Evolutionary conservation across 805 yeast genomes (phyloP).

Genomic region (Candida corydali): DNA sequence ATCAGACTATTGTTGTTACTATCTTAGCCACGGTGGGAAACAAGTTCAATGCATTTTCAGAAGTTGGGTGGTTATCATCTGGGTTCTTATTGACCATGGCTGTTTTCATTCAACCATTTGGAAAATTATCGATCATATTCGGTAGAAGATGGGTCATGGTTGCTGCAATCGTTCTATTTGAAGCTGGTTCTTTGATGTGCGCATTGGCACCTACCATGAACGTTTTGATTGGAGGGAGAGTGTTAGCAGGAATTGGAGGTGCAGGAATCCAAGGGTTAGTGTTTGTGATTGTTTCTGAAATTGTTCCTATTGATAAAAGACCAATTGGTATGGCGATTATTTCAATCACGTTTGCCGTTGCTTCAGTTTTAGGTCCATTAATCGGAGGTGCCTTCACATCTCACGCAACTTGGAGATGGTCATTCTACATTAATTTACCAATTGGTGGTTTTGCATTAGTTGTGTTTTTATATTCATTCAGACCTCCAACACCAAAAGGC

Average conservation of each 20-base stretch:
- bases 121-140: constrained; percentile 31
- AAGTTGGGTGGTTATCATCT: constrained; percentile 36
- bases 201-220: constrained; percentile 34
- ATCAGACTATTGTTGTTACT: constrained; percentile 36
- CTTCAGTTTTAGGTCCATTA: constrained; percentile 52
- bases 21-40: constrained; percentile 32
- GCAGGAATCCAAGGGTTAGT: constrained; percentile 53
- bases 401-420: constrained; percentile 55
- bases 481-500: constrained; percentile 44
- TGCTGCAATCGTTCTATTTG: constrained; percentile 20
- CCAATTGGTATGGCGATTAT: constrained; percentile 54
- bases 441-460: constrained; percentile 34
- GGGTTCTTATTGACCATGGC: constrained; percentile 34
- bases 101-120: constrained; percentile 33
- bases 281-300: constrained; percentile 51
- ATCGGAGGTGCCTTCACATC: constrained; percentile 47
- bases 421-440: constrained; percentile 45
- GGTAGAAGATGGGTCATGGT: constrained; percentile 30
- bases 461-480: constrained; percentile 30
- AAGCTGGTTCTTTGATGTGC: constrained; percentile 30
- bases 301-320: constrained; percentile 49
- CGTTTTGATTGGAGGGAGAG: constrained; percentile 44
- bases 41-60: constrained; percentile 28
- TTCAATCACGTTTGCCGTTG: constrained; percentile 46
- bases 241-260: constrained; percentile 55